Evolutionary conservation across 176 grass and related monocot species (phyloP), one percentile per base, ranked within the genome.

Genomic region (Guadua angustifolia): DNA sequence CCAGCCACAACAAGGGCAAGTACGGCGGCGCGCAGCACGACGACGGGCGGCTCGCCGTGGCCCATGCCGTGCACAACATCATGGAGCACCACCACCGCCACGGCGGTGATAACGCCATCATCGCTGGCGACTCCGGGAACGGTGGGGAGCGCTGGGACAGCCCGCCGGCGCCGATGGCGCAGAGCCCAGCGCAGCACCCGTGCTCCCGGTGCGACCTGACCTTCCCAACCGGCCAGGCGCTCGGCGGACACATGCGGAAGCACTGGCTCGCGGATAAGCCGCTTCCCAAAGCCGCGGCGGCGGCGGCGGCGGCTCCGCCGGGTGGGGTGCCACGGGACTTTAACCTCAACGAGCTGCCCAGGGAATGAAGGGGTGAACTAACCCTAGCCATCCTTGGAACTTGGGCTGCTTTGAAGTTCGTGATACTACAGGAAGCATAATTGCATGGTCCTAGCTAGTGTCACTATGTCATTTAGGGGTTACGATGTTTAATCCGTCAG

Each of bases 221-320:
- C 52, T 90, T 87, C 74, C 14, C 26, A 3, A 69, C 69, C 22
- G 89, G 89, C 22, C 84, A 90, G 69, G 84, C 84, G 24, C 89
- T 90, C 40, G 89, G 89, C 33, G 84, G 89, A 17, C 89, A 90
- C 84, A 84, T 75, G 89, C 67, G 84, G 61, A 83, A 79, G 89
- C 89, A 90, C 52, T 83, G 61, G 60, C 18, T 77, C 26, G 65
- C 32, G 40, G 72, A 65, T 36, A 86, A 85, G 83, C 6, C 17
- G 13, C 25, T 29, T 16, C 46, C 29, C 33, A 22, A 39, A 40
- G 47, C 47, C 50, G 7, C 14, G 0, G 63, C 36, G 51, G 60
- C 46, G 11, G 5, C 36, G 9, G 43, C 17, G 15, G 19, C 78
- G n/a, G 9, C 13, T 4, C 5, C 6, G 3, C 70, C 32, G 38